Evolutionary conservation across 306 rosid species (phyloP).

Genomic region (Ziziphus jujuba): DNA sequence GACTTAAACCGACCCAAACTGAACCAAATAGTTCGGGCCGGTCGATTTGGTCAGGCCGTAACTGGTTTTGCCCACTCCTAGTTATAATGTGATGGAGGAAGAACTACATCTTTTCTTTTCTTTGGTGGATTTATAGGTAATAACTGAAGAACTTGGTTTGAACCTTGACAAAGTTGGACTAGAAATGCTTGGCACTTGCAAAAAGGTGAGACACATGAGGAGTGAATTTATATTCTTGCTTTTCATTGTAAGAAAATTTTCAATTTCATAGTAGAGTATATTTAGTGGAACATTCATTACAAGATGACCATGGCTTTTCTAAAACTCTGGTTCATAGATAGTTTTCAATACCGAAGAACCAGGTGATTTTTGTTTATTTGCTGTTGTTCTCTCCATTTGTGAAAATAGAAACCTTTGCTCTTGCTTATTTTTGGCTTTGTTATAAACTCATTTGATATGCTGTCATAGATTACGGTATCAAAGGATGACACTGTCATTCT

Average conservation of each 20-base stretch:
- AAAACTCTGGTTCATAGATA: too few species aligned
- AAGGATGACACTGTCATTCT: slow-evolving; percentile 91
- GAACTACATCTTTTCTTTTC: background rate
- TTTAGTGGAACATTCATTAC: too few species aligned
- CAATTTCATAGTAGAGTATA: too few species aligned
- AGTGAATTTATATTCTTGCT: background rate
- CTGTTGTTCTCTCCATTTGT: too few species aligned
- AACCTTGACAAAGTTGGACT: slow-evolving; percentile 78
- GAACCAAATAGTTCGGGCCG: too few species aligned
- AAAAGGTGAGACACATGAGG: slow-evolving; percentile 54
- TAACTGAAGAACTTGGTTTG: slow-evolving; percentile 92
- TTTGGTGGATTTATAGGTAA: slow-evolving; percentile 45
- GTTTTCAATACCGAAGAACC: too few species aligned
- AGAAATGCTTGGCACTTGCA: slow-evolving; percentile 80
- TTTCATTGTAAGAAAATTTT: background rate
- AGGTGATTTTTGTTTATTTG: too few species aligned
- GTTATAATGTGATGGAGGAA: background rate
- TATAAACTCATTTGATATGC: slow-evolving; percentile 7
- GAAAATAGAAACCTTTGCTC: too few species aligned
- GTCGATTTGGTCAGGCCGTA: too few species aligned
- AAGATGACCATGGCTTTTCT: too few species aligned
- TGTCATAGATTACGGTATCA: slow-evolving; percentile 65
- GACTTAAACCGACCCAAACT: too few species aligned
- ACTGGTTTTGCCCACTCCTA: too few species aligned
- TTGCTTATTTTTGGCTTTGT: background rate